Conservation (phyloP, 345 rosid species). For the Populus nigra region DNA sequence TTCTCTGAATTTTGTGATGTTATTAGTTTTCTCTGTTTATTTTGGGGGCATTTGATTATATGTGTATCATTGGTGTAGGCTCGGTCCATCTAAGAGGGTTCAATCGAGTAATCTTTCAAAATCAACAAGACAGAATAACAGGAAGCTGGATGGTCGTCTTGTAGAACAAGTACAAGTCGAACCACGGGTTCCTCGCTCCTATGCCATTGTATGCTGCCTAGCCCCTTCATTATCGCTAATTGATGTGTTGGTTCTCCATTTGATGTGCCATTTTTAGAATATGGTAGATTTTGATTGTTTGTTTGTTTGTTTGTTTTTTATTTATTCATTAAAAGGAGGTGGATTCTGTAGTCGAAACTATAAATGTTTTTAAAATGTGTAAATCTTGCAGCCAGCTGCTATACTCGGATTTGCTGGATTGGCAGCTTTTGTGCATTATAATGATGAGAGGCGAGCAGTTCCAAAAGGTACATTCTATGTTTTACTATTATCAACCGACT, state of each 20-base stretch:
- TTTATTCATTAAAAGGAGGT: neutral
- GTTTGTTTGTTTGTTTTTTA: neutral
- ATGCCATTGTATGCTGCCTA: slow-evolving; percentile 46
- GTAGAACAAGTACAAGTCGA: slow-evolving; percentile 22
- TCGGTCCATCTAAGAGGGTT: slow-evolving; percentile 39
- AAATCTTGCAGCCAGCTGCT: slow-evolving; percentile 55
- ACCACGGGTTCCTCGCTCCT: slow-evolving; percentile 42
- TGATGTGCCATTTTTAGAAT: neutral
- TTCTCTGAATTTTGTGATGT: neutral
- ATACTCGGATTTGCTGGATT: slow-evolving; percentile 62
- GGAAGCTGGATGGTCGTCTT: slow-evolving; percentile 21
- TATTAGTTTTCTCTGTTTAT: neutral
- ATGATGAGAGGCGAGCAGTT: slow-evolving; percentile 77
- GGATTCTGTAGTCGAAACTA: neutral
- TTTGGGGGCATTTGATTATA: neutral
- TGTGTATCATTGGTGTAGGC: slow-evolving; percentile 18
- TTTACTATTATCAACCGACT: neutral
- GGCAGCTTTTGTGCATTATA: slow-evolving; percentile 53
- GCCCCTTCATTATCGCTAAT: slow-evolving; percentile 11
- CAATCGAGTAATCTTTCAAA: slow-evolving; percentile 51
- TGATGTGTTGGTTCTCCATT: neutral
- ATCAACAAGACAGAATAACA: slow-evolving; percentile 38
- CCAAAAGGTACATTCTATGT: slow-evolving; percentile 45
- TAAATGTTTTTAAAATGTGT: neutral
- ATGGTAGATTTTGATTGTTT: neutral